Percentiles rank a stretch among this genome's conserved stretches.
phyloP scores from a whole-genome alignment of 352 stramenopile species.

The Chloridella minuta region DNA sequence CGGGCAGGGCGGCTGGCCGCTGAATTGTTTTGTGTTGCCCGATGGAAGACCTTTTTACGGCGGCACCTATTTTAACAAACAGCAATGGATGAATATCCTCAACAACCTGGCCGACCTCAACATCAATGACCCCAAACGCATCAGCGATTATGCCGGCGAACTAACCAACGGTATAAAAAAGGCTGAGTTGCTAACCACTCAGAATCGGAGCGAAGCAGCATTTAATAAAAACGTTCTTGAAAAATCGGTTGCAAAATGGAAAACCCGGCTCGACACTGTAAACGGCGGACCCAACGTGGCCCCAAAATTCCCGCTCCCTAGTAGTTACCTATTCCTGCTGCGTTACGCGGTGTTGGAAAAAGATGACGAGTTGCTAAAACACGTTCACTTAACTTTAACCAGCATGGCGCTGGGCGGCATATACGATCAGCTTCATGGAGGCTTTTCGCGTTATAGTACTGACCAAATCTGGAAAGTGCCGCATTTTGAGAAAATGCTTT shows the following conservation, averaged over 20 bases:
- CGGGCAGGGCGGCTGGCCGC: slow-evolving; percentile 20
- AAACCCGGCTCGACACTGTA: not conserved
- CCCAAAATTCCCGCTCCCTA: not conserved
- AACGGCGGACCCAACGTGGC: not conserved
- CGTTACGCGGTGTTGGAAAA: not conserved
- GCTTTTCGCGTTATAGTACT: not conserved
- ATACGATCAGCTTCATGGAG: not conserved
- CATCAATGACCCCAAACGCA: not conserved
- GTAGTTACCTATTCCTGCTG: not conserved
- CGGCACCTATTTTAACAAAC: slow-evolving; percentile 18
- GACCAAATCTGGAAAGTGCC: not conserved
- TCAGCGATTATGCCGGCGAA: not conserved
- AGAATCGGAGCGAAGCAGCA: not conserved
- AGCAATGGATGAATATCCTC: not conserved
- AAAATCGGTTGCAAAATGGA: not conserved
- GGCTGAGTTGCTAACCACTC: not conserved
- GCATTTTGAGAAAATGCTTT: not conserved
- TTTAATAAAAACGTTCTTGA: not conserved
- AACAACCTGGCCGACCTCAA: not conserved
- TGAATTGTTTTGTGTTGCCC: slow-evolving; percentile 22
- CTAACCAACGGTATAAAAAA: not conserved
- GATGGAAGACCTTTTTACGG: slow-evolving; percentile 21
- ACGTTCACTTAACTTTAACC: not conserved
- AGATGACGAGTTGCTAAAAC: not conserved
- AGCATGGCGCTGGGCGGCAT: not conserved